Percentiles rank a stretch among this genome's conserved stretches.
phyloP scores from a whole-genome alignment of 192 early-diverging fungal genomes.

The Entomortierella beljakovae region DNA sequence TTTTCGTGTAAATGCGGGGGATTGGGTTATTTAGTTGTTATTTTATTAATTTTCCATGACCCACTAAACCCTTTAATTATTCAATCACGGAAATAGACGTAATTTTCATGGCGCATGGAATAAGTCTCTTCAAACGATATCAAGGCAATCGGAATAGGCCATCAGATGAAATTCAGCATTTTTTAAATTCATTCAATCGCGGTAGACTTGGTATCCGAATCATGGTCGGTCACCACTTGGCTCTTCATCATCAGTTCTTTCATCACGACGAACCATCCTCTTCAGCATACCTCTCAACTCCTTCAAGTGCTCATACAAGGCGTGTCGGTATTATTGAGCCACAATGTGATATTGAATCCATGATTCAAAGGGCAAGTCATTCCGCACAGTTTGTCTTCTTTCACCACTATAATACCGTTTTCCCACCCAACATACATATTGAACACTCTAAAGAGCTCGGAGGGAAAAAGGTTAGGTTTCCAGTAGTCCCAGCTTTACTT shows the following conservation, averaged over 20 bases:
- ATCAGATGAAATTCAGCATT: conserved; percentile 35
- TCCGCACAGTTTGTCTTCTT: conserved; percentile 53
- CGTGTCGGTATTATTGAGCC: conserved; percentile 50
- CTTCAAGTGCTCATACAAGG: conserved; percentile 34
- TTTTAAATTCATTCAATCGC: conserved; percentile 47
- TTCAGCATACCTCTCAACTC: conserved; percentile 27
- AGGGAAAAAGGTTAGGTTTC: conserved; percentile 44
- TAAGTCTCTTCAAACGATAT: conserved; percentile 47
- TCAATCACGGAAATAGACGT: too few relatives aligned
- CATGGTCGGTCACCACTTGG: conserved; percentile 50
- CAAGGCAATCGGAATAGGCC: conserved; percentile 26
- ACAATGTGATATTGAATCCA: conserved; percentile 45
- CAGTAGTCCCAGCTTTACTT: conserved; percentile 58
- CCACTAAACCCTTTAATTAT: too few relatives aligned
- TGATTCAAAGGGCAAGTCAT: conserved; percentile 41
- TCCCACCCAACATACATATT: conserved; percentile 46
- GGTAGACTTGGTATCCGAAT: conserved; percentile 47
- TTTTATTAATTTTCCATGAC: too few relatives aligned
- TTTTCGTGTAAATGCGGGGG: not conserved
- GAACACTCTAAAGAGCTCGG: conserved; percentile 45
- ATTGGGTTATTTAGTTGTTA: too few relatives aligned
- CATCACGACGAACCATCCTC: conserved; percentile 8
- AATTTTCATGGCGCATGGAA: conserved; percentile 47
- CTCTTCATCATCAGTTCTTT: conserved; percentile 35
- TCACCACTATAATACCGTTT: conserved; percentile 46